These are phyloP conservation scores for Wickerhamomyces chaumierensis DNA, from an alignment of 805 yeast species.

Conservation along the genomic window DNA sequence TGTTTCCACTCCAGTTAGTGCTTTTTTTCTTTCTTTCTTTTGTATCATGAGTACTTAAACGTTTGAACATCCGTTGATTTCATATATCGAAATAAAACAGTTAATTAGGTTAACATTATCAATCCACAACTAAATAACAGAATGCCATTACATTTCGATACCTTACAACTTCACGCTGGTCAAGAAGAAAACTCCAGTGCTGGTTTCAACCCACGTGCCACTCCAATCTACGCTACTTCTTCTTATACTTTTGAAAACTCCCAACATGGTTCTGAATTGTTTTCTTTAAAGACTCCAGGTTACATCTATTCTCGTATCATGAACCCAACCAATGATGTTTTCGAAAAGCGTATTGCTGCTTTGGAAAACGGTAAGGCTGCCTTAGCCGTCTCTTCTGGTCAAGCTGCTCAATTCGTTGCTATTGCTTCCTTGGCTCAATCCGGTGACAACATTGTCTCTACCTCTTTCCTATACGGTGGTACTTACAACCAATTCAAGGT, in stretches of 20 bases:
- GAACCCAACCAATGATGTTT: conserved; percentile 89
- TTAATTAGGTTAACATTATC: too few relatives aligned
- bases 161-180: conserved; percentile 92
- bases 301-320: conserved; percentile 80
- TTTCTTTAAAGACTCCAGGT: conserved; percentile 76
- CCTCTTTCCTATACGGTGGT: conserved; percentile 88
- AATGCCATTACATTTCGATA: conserved; percentile 55
- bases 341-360: conserved; percentile 87
- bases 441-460: conserved; percentile 85
- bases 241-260: conserved; percentile 84
- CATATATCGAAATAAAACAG: too few relatives aligned
- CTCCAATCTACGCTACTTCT: conserved; percentile 86
- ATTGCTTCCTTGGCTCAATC: conserved; percentile 71
- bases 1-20: too few relatives aligned
- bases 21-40: too few relatives aligned
- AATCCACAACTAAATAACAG: too few relatives aligned
- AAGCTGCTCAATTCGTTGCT: conserved; percentile 87
- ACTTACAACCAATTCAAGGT: conserved; percentile 93
- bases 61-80: too few relatives aligned
- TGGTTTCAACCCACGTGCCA: conserved; percentile 60
- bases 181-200: conserved; percentile 49
- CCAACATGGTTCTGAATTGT: conserved; percentile 84
- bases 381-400: conserved; percentile 87
- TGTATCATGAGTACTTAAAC: too few relatives aligned
- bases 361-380: conserved; percentile 91